A percentile compares a stretch with the other conserved stretches of the same genome.
phyloP scores from a whole-genome alignment of 768 basidiomycete species.

The Tricholoma saponaceum region DNA sequence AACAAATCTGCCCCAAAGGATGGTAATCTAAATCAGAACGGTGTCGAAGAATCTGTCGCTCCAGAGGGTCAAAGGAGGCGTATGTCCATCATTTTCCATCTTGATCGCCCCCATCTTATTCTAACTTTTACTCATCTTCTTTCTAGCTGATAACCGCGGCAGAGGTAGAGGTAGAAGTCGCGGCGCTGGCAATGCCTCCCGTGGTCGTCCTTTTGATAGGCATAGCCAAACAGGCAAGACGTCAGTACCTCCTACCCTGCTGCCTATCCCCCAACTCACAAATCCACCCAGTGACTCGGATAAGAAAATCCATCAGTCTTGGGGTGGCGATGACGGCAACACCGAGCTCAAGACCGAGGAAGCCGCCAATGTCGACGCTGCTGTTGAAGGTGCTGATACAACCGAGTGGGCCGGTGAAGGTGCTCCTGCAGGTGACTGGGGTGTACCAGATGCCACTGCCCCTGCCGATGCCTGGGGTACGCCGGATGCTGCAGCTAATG shows the following conservation, averaged over 20 bases:
- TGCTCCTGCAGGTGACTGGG: constrained; percentile 45
- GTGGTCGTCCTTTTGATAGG: constrained; percentile 76
- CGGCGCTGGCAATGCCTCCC: constrained; percentile 29
- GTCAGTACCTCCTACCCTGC: constrained; percentile 37
- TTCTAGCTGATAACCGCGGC: constrained; percentile 45
- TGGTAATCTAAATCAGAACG: constrained; percentile 36
- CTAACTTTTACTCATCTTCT: constrained; percentile 9
- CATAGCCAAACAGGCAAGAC: constrained; percentile 84
- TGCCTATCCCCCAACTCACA: not conserved
- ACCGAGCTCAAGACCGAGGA: constrained; percentile 80
- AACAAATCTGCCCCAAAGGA: constrained; percentile 35
- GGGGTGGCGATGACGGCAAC: constrained; percentile 90
- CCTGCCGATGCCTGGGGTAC: constrained; percentile 35
- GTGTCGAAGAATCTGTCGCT: constrained; percentile 28
- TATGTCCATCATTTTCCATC: constrained; percentile 17
- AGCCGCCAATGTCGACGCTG: constrained; percentile 69
- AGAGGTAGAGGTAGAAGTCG: constrained; percentile 46
- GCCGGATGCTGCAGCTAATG: constrained; percentile 19
- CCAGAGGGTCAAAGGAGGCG: constrained; percentile 34
- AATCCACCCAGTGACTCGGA: constrained; percentile 70
- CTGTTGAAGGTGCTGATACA: constrained; percentile 37
- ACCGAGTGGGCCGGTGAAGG: constrained; percentile 48
- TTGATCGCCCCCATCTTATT: constrained; percentile 1
- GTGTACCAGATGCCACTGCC: constrained; percentile 19
- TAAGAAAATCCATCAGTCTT: constrained; percentile 91